Percentiles rank a stretch among this genome's conserved stretches.
These are phyloP conservation scores for Phytophthora macrochlamydospora DNA, from an alignment of 352 stramenopile species.

Conservation along the genomic window DNA sequence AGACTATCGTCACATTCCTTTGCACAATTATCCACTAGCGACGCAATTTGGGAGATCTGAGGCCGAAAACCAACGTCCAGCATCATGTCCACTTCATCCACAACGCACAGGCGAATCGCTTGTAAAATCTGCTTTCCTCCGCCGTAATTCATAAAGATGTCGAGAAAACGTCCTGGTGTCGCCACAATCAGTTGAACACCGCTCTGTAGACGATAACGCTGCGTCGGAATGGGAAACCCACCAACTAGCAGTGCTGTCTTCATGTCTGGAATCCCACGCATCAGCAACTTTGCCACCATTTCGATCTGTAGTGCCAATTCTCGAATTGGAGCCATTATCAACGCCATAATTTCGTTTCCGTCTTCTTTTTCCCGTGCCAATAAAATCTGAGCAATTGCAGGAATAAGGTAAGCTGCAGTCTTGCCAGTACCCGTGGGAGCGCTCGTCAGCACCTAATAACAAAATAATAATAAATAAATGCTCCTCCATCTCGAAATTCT, in stretches of 20 bases:
- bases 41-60: conserved; percentile 56
- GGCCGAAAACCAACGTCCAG: conserved; percentile 60
- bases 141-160: conserved; percentile 49
- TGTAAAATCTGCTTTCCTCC: conserved; percentile 25
- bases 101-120: conserved; percentile 40
- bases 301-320: conserved; percentile 84
- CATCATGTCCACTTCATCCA: conserved; percentile 85
- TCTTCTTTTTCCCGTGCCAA: conserved; percentile 17
- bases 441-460: conserved; percentile 51
- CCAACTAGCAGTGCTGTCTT: conserved; percentile 72
- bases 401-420: conserved; percentile 70
- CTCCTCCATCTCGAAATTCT: not conserved
- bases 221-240: conserved; percentile 63
- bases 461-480: not conserved
- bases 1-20: conserved; percentile 3
- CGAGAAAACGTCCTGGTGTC: conserved; percentile 67
- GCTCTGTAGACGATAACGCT: conserved; percentile 63
- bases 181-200: conserved; percentile 72
- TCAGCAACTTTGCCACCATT: conserved; percentile 54
- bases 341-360: conserved; percentile 26
- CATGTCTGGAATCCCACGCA: conserved; percentile 62
- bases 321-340: conserved; percentile 70
- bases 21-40: conserved; percentile 23
- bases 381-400: conserved; percentile 49
- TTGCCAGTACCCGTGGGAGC: conserved; percentile 78